Evolutionary conservation across 179 eudicot genomes (phyloP).

Genomic region (Beta lomatogona): DNA sequence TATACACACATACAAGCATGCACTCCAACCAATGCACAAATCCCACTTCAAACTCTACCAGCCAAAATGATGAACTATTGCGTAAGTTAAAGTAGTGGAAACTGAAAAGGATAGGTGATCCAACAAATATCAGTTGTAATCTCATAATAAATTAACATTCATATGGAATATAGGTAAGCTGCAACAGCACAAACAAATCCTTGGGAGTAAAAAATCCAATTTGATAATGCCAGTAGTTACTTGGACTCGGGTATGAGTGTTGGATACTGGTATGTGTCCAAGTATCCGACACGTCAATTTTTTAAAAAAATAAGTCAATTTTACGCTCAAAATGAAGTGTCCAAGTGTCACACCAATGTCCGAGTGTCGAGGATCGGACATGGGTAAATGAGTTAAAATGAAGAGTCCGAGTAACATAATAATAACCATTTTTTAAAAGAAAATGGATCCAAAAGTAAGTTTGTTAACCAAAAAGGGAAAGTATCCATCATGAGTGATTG

Average conservation of each 20-base stretch:
- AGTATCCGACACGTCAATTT: no score
- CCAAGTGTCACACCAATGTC: no score
- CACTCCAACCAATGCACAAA: not conserved
- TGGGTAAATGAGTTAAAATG: no score
- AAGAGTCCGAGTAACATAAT: no score
- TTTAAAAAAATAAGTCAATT: no score
- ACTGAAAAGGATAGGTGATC: not conserved
- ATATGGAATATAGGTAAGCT: not conserved
- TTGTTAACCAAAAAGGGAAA: not conserved
- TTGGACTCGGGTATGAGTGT: no score
- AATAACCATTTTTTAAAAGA: no score
- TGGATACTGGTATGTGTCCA: no score
- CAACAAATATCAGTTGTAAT: conserved; percentile 1
- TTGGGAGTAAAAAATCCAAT: not conserved
- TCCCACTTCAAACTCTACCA: not conserved
- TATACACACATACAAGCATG: not conserved
- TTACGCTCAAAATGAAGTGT: no score
- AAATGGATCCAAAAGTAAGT: not conserved
- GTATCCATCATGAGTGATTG: not conserved
- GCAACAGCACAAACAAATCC: not conserved
- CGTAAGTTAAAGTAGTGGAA: not conserved
- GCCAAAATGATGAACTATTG: no score
- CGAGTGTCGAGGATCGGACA: no score
- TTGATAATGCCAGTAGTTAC: not conserved
- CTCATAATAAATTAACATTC: not conserved